These are phyloP conservation scores for Moricandia arvensis DNA, from an alignment of 345 rosid genomes.

Conservation along the genomic window DNA sequence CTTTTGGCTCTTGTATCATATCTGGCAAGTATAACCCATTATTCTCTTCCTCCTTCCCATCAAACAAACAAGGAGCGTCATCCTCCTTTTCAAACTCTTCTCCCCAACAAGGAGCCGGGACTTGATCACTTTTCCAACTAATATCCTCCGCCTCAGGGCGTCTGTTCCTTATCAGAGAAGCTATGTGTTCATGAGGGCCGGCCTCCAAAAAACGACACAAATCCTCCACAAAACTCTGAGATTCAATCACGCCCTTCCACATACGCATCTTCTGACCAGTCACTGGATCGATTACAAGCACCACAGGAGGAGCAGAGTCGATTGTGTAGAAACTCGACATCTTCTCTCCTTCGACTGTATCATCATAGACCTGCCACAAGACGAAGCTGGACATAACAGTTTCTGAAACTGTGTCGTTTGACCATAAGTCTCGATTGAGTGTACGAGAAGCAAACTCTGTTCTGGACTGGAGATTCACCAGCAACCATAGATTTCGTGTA, in stretches of 20 bases:
- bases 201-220: conserved; percentile 67
- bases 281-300: conserved; percentile 81
- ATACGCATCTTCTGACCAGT: conserved; percentile 83
- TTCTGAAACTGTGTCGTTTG: conserved; percentile 73
- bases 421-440: conserved; percentile 91
- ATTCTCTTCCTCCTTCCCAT: background rate
- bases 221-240: conserved; percentile 79
- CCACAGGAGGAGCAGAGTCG: conserved; percentile 62
- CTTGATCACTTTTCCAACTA: too few species aligned
- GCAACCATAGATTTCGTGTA: conserved; percentile 65
- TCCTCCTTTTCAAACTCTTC: conserved; percentile 17
- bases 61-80: too few species aligned
- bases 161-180: conserved; percentile 13
- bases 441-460: conserved; percentile 72
- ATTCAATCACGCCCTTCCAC: conserved; percentile 83
- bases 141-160: background rate
- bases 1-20: background rate
- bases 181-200: conserved; percentile 66
- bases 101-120: too few species aligned
- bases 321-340: conserved; percentile 69
- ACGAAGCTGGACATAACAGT: conserved; percentile 60
- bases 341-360: conserved; percentile 55
- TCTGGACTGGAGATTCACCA: conserved; percentile 76
- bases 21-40: background rate
- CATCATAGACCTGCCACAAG: conserved; percentile 68